Percentiles rank a stretch among this genome's conserved stretches.
phyloP scores from a whole-genome alignment of 2,329 filamentous ascomycete genomes.

The Cytospora schulzeri region DNA sequence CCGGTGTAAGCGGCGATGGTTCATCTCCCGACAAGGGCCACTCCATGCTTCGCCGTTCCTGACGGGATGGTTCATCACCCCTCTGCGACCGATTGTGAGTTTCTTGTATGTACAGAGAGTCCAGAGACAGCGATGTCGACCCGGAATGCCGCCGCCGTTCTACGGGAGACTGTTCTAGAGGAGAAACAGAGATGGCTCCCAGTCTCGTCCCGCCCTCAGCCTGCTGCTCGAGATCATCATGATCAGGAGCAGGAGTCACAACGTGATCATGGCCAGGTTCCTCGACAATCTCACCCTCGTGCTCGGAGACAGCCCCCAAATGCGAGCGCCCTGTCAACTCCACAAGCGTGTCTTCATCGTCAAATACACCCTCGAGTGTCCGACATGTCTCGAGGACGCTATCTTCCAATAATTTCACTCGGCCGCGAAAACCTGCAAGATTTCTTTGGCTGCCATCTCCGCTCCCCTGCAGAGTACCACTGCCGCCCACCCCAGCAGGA shows the following conservation, averaged over 20 bases:
- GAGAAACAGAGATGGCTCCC: not conserved
- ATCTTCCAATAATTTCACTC: slow-evolving; percentile 21
- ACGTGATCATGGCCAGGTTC: not conserved
- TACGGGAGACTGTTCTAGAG: not conserved
- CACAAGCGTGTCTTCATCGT: slow-evolving; percentile 23
- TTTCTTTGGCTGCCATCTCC: slow-evolving; percentile 15
- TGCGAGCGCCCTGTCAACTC: slow-evolving; percentile 11
- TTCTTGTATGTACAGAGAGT: slow-evolving; percentile 13
- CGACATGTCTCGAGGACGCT: slow-evolving; percentile 25
- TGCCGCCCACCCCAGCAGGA: slow-evolving; percentile 1
- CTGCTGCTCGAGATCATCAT: not conserved
- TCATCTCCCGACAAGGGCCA: not conserved
- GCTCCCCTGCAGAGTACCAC: slow-evolving; percentile 11
- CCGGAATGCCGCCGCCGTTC: not conserved
- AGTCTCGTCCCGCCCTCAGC: not conserved
- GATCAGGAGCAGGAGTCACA: not conserved
- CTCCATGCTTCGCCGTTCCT: not conserved
- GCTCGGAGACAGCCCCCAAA: not conserved
- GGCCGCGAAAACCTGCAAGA: slow-evolving; percentile 11
- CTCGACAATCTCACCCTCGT: not conserved
- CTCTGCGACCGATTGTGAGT: not conserved
- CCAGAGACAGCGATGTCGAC: slow-evolving; percentile 5
- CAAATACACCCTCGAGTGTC: slow-evolving; percentile 24
- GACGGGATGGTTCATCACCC: not conserved
- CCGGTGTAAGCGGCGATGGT: slow-evolving; percentile 3